A percentile compares a stretch with the other conserved stretches of the same genome.
Evolutionary conservation across 2,329 filamentous ascomycete genomes (phyloP).

Genomic region (Pseudogymnoascus sp.): DNA sequence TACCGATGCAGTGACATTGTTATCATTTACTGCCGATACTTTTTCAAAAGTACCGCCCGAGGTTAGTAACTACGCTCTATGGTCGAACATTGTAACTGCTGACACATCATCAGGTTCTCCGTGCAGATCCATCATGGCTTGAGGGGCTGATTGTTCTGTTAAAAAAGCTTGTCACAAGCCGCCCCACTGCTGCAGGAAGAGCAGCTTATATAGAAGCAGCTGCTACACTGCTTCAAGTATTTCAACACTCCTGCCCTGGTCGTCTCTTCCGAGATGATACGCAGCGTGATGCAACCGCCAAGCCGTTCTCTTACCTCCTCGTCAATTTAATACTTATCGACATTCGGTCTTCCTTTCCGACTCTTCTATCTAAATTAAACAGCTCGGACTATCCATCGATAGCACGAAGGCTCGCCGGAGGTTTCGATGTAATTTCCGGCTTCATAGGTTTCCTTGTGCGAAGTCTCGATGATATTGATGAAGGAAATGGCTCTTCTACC

Average conservation of each 20-base stretch:
- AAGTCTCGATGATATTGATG: slow-evolving; percentile 46
- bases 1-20: slow-evolving; percentile 51
- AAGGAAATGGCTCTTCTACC: slow-evolving; percentile 30
- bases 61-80: slow-evolving; percentile 30
- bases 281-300: slow-evolving; percentile 28
- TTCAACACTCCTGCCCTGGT: slow-evolving; percentile 36
- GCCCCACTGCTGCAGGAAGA: slow-evolving; percentile 46
- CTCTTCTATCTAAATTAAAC: slow-evolving; percentile 50
- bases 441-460: slow-evolving; percentile 51
- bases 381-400: slow-evolving; percentile 40
- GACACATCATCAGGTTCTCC: slow-evolving; percentile 34
- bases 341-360: slow-evolving; percentile 52
- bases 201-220: slow-evolving; percentile 51
- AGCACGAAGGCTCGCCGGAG: slow-evolving; percentile 48
- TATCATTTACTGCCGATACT: slow-evolving; percentile 46
- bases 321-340: slow-evolving; percentile 59
- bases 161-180: slow-evolving; percentile 43
- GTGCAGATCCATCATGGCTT: slow-evolving; percentile 46
- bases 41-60: slow-evolving; percentile 40
- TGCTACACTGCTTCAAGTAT: slow-evolving; percentile 47
- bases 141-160: slow-evolving; percentile 38
- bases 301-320: slow-evolving; percentile 53
- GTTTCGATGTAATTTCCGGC: slow-evolving; percentile 51
- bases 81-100: not conserved
- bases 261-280: slow-evolving; percentile 43